Evolutionary conservation across 2,329 filamentous ascomycete genomes (phyloP).

Genomic region (Metarhizium robertsii): DNA sequence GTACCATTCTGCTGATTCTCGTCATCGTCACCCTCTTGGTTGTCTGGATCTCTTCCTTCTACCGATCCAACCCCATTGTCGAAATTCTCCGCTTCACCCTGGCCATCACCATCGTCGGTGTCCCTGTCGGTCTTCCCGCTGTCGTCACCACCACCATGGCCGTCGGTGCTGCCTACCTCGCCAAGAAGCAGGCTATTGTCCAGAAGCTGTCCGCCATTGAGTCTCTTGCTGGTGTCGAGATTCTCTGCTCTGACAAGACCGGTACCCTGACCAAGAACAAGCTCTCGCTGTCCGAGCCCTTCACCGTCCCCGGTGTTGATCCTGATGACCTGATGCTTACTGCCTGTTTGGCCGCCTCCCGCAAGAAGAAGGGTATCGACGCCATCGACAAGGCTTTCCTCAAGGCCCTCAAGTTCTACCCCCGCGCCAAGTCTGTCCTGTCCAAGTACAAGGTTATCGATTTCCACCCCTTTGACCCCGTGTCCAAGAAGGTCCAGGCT

Average conservation of each 20-base stretch:
- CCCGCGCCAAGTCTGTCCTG: constrained; percentile 69
- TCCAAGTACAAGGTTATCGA: constrained; percentile 77
- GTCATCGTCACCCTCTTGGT: constrained; percentile 73
- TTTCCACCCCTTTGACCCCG: constrained; percentile 83
- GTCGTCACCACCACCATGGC: constrained; percentile 95
- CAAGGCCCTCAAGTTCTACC: constrained; percentile 75
- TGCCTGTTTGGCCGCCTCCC: constrained; percentile 79
- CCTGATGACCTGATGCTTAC: constrained; percentile 86
- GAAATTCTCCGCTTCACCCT: constrained; percentile 75
- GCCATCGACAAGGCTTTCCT: constrained; percentile 93
- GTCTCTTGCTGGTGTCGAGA: constrained; percentile 85
- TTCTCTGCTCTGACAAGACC: constrained; percentile 80
- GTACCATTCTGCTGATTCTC: constrained; percentile 67
- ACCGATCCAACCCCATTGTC: constrained; percentile 74
- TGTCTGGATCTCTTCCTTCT: constrained; percentile 82
- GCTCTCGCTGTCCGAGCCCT: constrained; percentile 77
- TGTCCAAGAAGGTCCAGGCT: constrained; percentile 86
- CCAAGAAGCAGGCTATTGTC: constrained; percentile 87
- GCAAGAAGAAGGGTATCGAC: constrained; percentile 94
- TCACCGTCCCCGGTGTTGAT: constrained; percentile 72
- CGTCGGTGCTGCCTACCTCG: constrained; percentile 82
- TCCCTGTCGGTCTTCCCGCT: constrained; percentile 84
- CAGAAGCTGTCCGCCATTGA: constrained; percentile 90
- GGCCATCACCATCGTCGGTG: constrained; percentile 84
- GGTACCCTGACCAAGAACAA: constrained; percentile 92